Base-by-base conservation (phyloP, 2,329 filamentous ascomycete species). In the Acarospora socialis region DNA sequence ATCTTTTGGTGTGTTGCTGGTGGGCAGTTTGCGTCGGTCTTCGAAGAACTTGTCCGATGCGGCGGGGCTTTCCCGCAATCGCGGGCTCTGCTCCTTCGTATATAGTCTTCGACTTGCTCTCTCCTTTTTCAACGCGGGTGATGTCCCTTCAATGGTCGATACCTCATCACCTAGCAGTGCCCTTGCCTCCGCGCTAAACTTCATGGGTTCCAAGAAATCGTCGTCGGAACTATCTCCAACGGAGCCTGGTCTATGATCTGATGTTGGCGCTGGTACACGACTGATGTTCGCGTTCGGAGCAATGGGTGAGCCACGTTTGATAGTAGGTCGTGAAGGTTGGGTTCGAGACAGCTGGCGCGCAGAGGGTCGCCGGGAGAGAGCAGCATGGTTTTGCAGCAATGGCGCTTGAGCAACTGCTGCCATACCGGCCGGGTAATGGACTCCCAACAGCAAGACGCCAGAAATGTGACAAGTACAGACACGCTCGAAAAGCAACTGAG, bases 141-240 rank as follows among this genome's bases (percentile, higher is more conserved):
- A 66, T 3, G 60, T 66, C 30, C 70, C 69, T 25, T 77, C 72
- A 35, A 73, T 71, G 15, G 55, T 44, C 27, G 58, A 48, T 15
- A 52, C 60, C 42, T 66, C 64, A 39, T 63, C 61, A 31, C 65
- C 65, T 32, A 94, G 66, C 10, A 94, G 65, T 13, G 83, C 86
- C 51, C 90, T 87, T 29, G 87, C 92, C 43, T 90, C 71, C 46
- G 86, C 84, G 52, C 84, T 94, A 52, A 94, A 79, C 60, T 90
- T 92, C 72, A 90, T 83, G 46, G 84, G 84, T 44, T 82, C 34
- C 15, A 41, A 78, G 17, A 92, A 81, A 56, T 94, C 87, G 48
- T 94, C 87, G 56, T 94, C 87, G 15, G 86, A 93, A 62, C 82
- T 93, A 51, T 93, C 86, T 46, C 81, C 77, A 43, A 76, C 53